Base-by-base conservation (phyloP, 768 basidiomycete genomes). In the Xerocomellus intermedius region DNA sequence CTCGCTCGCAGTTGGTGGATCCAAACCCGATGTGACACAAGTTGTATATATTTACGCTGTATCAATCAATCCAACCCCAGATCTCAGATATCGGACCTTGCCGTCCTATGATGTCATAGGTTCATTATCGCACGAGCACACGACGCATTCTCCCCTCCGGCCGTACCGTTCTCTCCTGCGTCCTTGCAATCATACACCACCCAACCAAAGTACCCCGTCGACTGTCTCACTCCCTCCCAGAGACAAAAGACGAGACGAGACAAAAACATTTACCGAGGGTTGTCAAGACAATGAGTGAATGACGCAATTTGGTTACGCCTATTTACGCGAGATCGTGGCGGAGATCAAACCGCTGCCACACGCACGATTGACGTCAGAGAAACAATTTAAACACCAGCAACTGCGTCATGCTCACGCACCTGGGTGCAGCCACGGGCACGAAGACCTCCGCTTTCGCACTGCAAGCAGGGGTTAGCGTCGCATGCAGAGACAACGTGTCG, bases 391-490 rank as follows among this genome's bases (percentile, higher is more conserved):
- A 47, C 41, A 35, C 46, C 43, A 21, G 47, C 19, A 9, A 30
- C 22, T 59, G 65, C 68, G 67, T 70, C 64, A 68, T 65, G 30
- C 7, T 7, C 48, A 68, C 82, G 63, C 61, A 89, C 90, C 89
- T 91, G 21, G 94, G 93, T n/a, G 90, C 89, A 35, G 87, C 80
- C 55, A 92, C 75, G 46, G 94, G 92, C 57, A 84, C 77, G 72
- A 95, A 96, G 24, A 97, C 94, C 69, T 96, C 93, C 17, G 91
- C 92, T 16, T 79, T 74, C 1, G 80, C 76, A 69, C 89, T 91
- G 75, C 52, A 58, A 33, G 35, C 32, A 51, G 43, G 45, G 33
- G 48, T 69, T 39, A 68, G 61, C 55, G 14, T 59, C 54, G 39
- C 58, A 50, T 39, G 44, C 39, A 47, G 22, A 14, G 30, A 2